Evolutionary conservation across 345 rosid genomes (phyloP).

Genomic region (Lumnitzera littorea): DNA sequence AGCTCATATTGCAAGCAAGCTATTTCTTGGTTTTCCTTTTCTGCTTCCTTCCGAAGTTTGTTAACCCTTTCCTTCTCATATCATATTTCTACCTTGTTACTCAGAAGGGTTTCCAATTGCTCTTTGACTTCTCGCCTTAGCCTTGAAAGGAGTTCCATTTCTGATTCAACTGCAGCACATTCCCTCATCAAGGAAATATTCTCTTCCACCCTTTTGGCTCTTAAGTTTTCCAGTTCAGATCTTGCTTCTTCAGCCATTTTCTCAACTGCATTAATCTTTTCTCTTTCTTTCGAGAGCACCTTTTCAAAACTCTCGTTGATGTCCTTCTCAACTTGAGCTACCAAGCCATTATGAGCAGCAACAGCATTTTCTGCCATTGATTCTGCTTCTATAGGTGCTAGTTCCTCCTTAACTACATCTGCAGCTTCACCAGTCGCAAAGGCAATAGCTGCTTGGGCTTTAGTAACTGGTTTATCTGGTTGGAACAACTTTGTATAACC

Average conservation of each 20-base stretch:
- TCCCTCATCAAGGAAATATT: slow-evolving; percentile 54
- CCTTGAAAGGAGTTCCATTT: slow-evolving; percentile 71
- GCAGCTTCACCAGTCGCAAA: slow-evolving; percentile 80
- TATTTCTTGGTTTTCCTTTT: slow-evolving; percentile 73
- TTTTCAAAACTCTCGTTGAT: slow-evolving; percentile 68
- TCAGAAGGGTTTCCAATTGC: slow-evolving; percentile 57
- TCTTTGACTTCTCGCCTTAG: slow-evolving; percentile 65
- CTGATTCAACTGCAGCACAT: slow-evolving; percentile 60
- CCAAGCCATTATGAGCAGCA: slow-evolving; percentile 62
- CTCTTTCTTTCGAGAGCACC: slow-evolving; percentile 63
- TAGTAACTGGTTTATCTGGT: slow-evolving; percentile 90
- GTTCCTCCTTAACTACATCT: slow-evolving; percentile 73
- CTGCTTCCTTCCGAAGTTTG: slow-evolving; percentile 56
- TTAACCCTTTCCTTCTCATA: slow-evolving; percentile 69
- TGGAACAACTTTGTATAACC: slow-evolving; percentile 89
- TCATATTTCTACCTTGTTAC: slow-evolving; percentile 64
- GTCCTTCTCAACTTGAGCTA: slow-evolving; percentile 80
- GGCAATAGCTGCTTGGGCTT: slow-evolving; percentile 92
- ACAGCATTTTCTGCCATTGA: slow-evolving; percentile 86
- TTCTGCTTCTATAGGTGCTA: slow-evolving; percentile 89
- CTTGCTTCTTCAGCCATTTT: slow-evolving; percentile 82
- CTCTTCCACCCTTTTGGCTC: slow-evolving; percentile 66
- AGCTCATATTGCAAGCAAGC: slow-evolving; percentile 59
- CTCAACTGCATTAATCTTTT: slow-evolving; percentile 59
- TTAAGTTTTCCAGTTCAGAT: slow-evolving; percentile 52